These are phyloP conservation scores for Crassisporium funariophilum DNA, from an alignment of 768 basidiomycete species.

Conservation along the genomic window DNA sequence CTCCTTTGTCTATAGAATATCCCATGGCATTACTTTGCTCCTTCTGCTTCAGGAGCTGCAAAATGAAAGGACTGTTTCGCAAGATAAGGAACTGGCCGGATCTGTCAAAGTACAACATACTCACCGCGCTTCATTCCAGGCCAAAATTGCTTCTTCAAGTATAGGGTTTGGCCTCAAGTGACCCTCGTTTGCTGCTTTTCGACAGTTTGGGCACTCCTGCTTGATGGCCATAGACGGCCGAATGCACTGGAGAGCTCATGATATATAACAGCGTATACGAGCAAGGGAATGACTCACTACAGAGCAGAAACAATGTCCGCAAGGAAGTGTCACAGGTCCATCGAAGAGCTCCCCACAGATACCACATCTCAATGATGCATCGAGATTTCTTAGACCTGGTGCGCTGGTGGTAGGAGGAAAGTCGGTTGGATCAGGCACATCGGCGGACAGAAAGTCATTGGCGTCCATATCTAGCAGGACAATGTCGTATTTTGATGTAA, in stretches of 20 bases:
- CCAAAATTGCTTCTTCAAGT: slow-evolving; percentile 68
- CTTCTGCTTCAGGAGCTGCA: slow-evolving; percentile 42
- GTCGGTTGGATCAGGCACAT: slow-evolving; percentile 63
- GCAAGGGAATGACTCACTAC: slow-evolving; percentile 43
- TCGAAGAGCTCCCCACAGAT: slow-evolving; percentile 78
- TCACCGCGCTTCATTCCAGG: slow-evolving; percentile 76
- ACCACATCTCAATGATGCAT: slow-evolving; percentile 66
- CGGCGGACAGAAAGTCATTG: slow-evolving; percentile 24
- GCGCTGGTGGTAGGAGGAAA: slow-evolving; percentile 51
- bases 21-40: slow-evolving; percentile 14
- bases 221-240: slow-evolving; percentile 57
- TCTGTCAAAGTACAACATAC: slow-evolving; percentile 11
- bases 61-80: slow-evolving; percentile 42
- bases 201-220: slow-evolving; percentile 74
- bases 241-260: slow-evolving; percentile 57
- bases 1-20: slow-evolving; percentile 13
- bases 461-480: background rate
- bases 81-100: slow-evolving; percentile 5
- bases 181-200: slow-evolving; percentile 57
- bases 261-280: slow-evolving; percentile 1
- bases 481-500: background rate
- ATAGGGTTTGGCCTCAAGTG: slow-evolving; percentile 68
- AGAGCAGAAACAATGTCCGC: slow-evolving; percentile 86
- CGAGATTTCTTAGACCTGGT: slow-evolving; percentile 62
- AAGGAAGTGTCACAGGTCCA: slow-evolving; percentile 71